Evolutionary conservation across 345 rosid genomes (phyloP).

Genomic region (Carallia pectinifolia): DNA sequence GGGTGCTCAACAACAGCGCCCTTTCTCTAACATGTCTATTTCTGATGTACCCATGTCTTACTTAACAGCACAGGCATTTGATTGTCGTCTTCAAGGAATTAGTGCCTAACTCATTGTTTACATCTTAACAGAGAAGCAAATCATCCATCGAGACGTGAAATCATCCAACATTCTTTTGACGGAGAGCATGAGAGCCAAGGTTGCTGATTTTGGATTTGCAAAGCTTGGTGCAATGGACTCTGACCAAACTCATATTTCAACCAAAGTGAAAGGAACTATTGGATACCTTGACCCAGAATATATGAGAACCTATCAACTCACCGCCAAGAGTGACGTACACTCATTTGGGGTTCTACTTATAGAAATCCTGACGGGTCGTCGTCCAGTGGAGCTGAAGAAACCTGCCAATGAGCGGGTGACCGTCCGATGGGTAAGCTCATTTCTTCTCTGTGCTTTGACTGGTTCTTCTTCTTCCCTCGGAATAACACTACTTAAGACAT

Average conservation of each 20-base stretch:
- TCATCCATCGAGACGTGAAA: conserved; percentile 93
- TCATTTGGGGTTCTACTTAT: conserved; percentile 86
- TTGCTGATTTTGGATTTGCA: conserved; percentile 95
- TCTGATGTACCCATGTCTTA: not conserved
- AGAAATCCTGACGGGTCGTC: conserved; percentile 86
- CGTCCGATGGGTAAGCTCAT: conserved; percentile 73
- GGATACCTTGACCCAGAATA: conserved; percentile 98
- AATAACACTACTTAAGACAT: too few species aligned
- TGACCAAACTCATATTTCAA: conserved; percentile 73
- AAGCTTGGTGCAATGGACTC: conserved; percentile 66
- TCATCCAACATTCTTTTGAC: conserved; percentile 94
- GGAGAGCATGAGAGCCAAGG: conserved; percentile 92
- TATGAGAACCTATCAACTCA: conserved; percentile 91
- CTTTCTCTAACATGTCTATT: not conserved
- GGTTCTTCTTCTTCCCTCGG: too few species aligned
- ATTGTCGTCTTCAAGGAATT: not conserved
- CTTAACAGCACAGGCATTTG: not conserved
- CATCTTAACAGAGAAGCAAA: conserved; percentile 67
- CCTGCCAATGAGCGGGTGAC: conserved; percentile 70
- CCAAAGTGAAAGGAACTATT: conserved; percentile 91
- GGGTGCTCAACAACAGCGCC: too few species aligned
- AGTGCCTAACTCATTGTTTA: not conserved
- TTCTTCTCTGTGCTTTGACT: not conserved
- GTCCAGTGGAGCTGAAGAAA: conserved; percentile 73
- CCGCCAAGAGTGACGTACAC: conserved; percentile 85